Evolutionary conservation across 176 grass and related monocot genomes (phyloP).

Genomic region (Bothriochloa decipiens): DNA sequence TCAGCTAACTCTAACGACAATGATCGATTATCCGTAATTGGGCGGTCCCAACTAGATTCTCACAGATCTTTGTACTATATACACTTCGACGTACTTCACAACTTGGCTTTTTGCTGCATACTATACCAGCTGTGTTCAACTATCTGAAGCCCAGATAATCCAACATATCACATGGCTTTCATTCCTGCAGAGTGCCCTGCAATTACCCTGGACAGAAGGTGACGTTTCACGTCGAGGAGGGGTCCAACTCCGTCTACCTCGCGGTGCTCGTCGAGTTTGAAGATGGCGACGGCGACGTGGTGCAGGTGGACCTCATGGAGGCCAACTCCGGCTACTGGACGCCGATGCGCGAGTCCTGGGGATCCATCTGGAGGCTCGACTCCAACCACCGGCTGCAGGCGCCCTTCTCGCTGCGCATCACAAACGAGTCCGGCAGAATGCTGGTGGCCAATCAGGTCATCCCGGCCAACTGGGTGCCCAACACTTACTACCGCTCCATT

Average conservation of each 20-base stretch:
- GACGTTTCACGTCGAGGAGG: constrained; percentile 76
- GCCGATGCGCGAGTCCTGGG: constrained; percentile 67
- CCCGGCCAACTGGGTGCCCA: constrained; percentile 69
- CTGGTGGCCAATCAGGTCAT: constrained; percentile 71
- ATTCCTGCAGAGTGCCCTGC: constrained; percentile 56
- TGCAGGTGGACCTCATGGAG: constrained; percentile 60
- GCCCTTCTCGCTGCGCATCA: constrained; percentile 80
- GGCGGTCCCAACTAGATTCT: constrained; percentile 42
- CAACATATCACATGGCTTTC: not conserved
- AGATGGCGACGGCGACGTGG: constrained; percentile 67
- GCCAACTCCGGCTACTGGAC: constrained; percentile 55
- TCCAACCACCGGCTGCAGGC: constrained; percentile 48
- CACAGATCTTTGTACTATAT: not conserved
- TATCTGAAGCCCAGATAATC: not conserved
- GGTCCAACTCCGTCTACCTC: constrained; percentile 73
- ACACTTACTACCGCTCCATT: constrained; percentile 57
- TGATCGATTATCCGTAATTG: not conserved
- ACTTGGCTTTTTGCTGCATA: not conserved
- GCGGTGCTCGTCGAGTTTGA: constrained; percentile 69
- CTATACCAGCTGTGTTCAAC: not conserved
- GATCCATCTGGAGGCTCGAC: constrained; percentile 69
- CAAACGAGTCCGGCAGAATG: constrained; percentile 54
- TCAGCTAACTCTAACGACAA: constrained; percentile 17
- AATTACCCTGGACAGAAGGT: constrained; percentile 52
- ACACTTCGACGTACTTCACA: not conserved